These are phyloP conservation scores for Termitomyces sp. DNA, from an alignment of 768 basidiomycete species.

Conservation along the genomic window DNA sequence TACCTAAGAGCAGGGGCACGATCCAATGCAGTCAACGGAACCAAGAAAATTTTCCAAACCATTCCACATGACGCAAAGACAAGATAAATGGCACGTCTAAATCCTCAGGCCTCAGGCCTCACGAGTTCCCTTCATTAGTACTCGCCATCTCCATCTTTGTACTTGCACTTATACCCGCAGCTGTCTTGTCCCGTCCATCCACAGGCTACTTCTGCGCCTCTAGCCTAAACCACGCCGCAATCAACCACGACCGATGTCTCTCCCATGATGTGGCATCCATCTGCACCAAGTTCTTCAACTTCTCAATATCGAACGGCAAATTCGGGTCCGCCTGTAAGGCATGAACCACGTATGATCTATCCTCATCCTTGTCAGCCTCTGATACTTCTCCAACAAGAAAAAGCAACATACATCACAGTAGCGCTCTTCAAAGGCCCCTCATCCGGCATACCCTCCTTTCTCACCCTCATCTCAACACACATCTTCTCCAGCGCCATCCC, in stretches of 20 bases:
- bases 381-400: not conserved
- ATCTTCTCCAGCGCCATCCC: conserved; percentile 29
- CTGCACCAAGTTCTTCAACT: conserved; percentile 29
- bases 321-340: conserved; percentile 28
- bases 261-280: conserved; percentile 30
- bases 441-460: conserved; percentile 14
- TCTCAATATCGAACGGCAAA: conserved; percentile 28
- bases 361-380: not conserved
- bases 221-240: conserved; percentile 5
- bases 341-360: conserved; percentile 31
- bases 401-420: conserved; percentile 31
- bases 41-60: too few species aligned
- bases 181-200: not conserved
- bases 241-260: conserved; percentile 27
- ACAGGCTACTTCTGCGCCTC: not conserved
- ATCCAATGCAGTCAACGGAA: not conserved
- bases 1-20: not conserved
- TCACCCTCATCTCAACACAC: conserved; percentile 25
- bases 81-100: too few species aligned
- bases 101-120: not conserved
- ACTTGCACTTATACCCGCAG: not conserved
- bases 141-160: not conserved
- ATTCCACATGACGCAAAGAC: not conserved
- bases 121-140: not conserved
- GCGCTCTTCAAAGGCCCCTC: conserved; percentile 23